Base-by-base conservation (phyloP, 495 filamentous ascomycete genomes). In the Aspergillus incahuasiensis region DNA sequence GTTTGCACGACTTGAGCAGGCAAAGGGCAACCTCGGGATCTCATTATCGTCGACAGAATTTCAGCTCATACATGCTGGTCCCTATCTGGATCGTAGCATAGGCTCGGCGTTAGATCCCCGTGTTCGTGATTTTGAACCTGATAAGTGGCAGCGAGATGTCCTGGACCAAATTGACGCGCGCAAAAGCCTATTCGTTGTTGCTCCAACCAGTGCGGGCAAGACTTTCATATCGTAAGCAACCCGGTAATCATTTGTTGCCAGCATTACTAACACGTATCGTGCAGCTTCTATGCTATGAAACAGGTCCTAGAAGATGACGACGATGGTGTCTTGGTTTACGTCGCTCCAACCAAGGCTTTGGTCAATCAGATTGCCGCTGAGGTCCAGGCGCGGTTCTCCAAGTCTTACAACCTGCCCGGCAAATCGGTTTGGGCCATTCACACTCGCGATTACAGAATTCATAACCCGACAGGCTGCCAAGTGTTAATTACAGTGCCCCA, bases 331-430 rank as follows among this genome's bases (percentile, higher is more conserved):
- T 64, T 91, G 5, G 85, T 92, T 6, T 92, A 91, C 62, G 82
- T 92, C 22, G 88, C 87, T 1, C 88, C 88, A 1, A 92, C 89
- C 0, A 92, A 92, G 67, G 88, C 88, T 7, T 68, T 92, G 12
- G 87, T 92, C 53, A 92, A 91, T 64, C 88, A 91, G 62, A 90
- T 92, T 57, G 88, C 86, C 0, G 88, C 88, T 6, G 88, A 91
- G 66, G 70, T 91, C 6, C 73, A 80, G 63, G 82, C 80, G 9
- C 75, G 86, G 24, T 92, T 90, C 63, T 78, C 75, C 2, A 92
- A 91, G 62, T 72, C 64, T 0, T 82, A 74, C 54, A 71, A 74
- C 19, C 71, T 78, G 12, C 65, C 71, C 9, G 86, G 82, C 1
- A 82, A 82, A 60, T 84, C 83, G 0, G 82, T 91, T 2, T 92